Conservation (phyloP, 192 early-diverging fungal genomes). For the Backusella macrospora region DNA sequence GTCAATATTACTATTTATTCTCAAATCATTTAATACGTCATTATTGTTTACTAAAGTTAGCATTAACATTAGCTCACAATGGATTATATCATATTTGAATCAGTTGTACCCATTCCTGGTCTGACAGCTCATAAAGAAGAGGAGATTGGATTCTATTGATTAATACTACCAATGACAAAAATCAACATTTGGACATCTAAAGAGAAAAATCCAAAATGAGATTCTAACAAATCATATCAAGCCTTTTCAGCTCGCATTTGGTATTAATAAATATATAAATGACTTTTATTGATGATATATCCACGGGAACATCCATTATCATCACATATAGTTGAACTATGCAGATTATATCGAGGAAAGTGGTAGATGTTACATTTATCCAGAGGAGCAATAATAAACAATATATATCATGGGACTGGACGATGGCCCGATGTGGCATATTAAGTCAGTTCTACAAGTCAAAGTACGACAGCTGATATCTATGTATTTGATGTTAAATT, state of each 20-base stretch:
- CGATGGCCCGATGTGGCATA: conserved; percentile 35
- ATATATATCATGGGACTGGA: background rate
- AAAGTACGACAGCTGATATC: conserved; percentile 28
- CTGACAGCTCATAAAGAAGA: conserved; percentile 30
- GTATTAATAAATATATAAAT: conserved; percentile 28
- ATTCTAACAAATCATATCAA: conserved; percentile 28
- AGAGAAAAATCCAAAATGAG: conserved; percentile 22
- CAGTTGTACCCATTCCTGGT: conserved; percentile 21
- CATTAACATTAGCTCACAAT: conserved; percentile 16
- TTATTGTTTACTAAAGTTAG: too few species aligned
- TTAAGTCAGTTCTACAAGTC: conserved; percentile 22
- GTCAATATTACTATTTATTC: too few species aligned
- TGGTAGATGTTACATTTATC: conserved; percentile 34
- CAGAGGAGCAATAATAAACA: background rate
- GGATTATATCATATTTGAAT: conserved; percentile 13
- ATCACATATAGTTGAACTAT: conserved; percentile 31
- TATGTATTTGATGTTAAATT: conserved; percentile 33
- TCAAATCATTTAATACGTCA: too few species aligned
- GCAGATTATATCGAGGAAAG: conserved; percentile 23
- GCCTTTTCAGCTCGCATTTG: conserved; percentile 18
- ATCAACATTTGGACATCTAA: conserved; percentile 30
- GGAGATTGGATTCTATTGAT: conserved; percentile 12
- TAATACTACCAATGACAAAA: conserved; percentile 36
- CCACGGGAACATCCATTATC: conserved; percentile 35
- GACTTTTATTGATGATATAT: conserved; percentile 37